phyloP scores from a whole-genome alignment of 1,284 basidiomycete species.

The Cutaneotrichosporon sp. region DNA sequence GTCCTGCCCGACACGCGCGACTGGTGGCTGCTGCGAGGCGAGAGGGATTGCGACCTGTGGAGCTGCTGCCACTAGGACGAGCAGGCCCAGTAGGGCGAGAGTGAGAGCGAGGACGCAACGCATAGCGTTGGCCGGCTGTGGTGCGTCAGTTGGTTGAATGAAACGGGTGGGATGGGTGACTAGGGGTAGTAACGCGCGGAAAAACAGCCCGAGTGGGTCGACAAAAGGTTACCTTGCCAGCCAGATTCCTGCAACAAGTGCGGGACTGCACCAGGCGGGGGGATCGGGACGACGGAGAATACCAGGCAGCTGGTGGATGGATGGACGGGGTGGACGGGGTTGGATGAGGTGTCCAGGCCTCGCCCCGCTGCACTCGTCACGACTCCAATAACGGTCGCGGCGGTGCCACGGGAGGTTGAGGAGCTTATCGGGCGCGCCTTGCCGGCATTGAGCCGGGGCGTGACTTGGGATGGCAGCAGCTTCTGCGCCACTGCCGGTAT shows the following conservation, averaged over 20 bases:
- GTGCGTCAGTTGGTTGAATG: constrained; percentile 2
- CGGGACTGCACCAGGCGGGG: background rate
- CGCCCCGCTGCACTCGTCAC: background rate
- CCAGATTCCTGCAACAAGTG: no score
- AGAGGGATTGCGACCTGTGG: constrained; percentile 53
- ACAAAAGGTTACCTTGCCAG: no score
- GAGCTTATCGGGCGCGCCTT: background rate
- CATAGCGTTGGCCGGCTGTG: constrained; percentile 23
- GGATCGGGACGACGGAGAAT: background rate
- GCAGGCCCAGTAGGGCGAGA: constrained; percentile 7
- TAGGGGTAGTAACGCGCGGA: constrained; percentile 4
- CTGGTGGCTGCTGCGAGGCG: constrained; percentile 52
- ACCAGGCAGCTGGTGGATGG: background rate
- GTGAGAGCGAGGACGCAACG: constrained; percentile 18
- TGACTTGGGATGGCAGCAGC: background rate
- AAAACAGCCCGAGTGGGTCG: background rate
- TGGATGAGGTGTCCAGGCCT: background rate
- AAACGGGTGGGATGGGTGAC: background rate
- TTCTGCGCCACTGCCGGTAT: background rate
- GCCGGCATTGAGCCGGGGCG: background rate
- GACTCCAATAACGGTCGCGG: background rate
- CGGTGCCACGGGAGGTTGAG: background rate
- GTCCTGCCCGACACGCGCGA: constrained; percentile 49
- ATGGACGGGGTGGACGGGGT: background rate
- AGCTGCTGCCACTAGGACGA: constrained; percentile 28